Evolutionary conservation across 768 basidiomycete genomes (phyloP), one percentile per base, ranked within the genome.

Genomic region (Amanita subjunquillea): DNA sequence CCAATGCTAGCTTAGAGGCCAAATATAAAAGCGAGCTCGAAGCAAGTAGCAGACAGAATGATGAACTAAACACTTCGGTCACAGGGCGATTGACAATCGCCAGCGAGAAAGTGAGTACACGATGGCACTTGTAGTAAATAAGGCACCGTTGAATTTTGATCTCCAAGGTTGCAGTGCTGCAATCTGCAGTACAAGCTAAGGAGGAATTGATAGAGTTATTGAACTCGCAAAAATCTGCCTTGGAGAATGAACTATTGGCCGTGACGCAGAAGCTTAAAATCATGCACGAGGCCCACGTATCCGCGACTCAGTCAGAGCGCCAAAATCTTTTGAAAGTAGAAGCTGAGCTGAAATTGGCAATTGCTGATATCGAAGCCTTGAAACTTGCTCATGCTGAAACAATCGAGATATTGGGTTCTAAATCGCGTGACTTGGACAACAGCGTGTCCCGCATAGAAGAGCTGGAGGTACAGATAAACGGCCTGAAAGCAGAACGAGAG

Each of bases 291-390:
- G 65, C 74, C 5, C 69, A 72, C 12, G 62, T 68, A 3, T 65
- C 72, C 13, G 78, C 79, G 13, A 78, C 79, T n/a, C 71, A 76
- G 41, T 66, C 73, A 38, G 83, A 88, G 55, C 82, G 73, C 17
- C 83, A 83, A 58, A 78, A 80, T 20, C 71, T 88, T 27, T 59
- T 78, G 17, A 80, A 80, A 60, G 83, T 80, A 10, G 79, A 82
- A 57, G 76, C 75, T 2, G 78, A 87, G 49, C 69, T 87, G 34
- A 76, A 75, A 40, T 68, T 76, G 4, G 71, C 82, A 32, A 65
- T 75, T 51, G 69, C 70, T 9, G 84, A 87, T 65, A 65, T 67
- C 0, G 72, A 74, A 9, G 66, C 69, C 25, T 64, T 87, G 27
- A 80, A 76, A 60, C 63, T 62, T 13, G 72, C 72, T 12, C 82